phyloP scores from a whole-genome alignment of 2,329 filamentous ascomycete species.

The Talaromyces albobiverticillius region DNA sequence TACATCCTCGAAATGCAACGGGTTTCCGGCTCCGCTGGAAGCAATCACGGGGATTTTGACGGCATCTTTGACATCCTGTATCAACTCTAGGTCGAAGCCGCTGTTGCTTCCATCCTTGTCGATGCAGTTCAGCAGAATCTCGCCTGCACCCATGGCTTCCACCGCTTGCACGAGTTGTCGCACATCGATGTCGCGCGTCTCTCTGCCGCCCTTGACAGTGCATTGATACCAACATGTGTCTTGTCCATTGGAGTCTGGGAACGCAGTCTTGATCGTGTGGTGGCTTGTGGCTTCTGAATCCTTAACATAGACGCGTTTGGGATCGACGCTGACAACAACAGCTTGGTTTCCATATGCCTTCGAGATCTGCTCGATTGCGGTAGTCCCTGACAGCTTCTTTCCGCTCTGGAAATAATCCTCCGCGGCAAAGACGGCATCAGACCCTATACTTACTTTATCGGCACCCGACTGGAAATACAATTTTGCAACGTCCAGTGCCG shows the following conservation, averaged over 20 bases:
- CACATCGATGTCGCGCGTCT: slow-evolving; percentile 91
- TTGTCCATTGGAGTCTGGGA: slow-evolving; percentile 72
- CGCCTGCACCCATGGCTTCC: slow-evolving; percentile 91
- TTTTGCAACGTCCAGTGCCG: slow-evolving; percentile 86
- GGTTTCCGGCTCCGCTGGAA: slow-evolving; percentile 85
- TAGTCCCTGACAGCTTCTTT: slow-evolving; percentile 69
- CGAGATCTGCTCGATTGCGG: slow-evolving; percentile 94
- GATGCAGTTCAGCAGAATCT: slow-evolving; percentile 95
- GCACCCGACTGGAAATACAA: slow-evolving; percentile 98
- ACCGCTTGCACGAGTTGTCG: slow-evolving; percentile 83
- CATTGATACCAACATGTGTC: slow-evolving; percentile 93
- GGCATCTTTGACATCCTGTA: slow-evolving; percentile 80
- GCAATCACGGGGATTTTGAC: slow-evolving; percentile 93
- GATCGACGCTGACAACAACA: slow-evolving; percentile 93
- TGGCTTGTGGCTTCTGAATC: slow-evolving; percentile 67
- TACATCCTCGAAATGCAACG: slow-evolving; percentile 84
- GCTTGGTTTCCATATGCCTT: slow-evolving; percentile 93
- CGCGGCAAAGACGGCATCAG: slow-evolving; percentile 87
- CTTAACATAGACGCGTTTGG: slow-evolving; percentile 80
- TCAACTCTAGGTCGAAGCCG: slow-evolving; percentile 91
- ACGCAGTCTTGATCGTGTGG: slow-evolving; percentile 70
- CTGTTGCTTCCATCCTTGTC: slow-evolving; percentile 93
- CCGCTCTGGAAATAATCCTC: slow-evolving; percentile 81
- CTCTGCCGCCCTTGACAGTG: slow-evolving; percentile 91
- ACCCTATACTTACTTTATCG: slow-evolving; percentile 96